phyloP scores from a whole-genome alignment of 2,329 filamentous ascomycete genomes.

The Phyllosticta citrichinensis region DNA sequence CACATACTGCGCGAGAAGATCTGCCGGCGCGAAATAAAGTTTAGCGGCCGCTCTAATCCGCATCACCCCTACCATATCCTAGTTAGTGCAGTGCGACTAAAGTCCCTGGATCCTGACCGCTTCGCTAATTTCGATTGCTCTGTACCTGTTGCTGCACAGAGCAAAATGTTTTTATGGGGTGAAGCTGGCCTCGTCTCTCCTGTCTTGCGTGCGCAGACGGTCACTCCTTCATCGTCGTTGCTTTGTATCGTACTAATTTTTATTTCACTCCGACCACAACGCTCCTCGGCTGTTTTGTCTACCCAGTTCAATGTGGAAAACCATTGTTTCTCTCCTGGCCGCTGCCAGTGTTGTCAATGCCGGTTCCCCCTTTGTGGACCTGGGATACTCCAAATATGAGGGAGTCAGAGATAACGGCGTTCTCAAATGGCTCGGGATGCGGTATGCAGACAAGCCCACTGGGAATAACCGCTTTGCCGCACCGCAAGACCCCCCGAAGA shows the following conservation, averaged over 20 bases:
- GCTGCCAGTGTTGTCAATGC: conserved; percentile 14
- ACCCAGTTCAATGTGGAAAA: not conserved
- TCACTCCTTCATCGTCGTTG: not conserved
- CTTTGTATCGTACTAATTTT: not conserved
- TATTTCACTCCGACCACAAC: not conserved
- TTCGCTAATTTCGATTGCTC: not conserved
- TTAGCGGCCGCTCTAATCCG: not conserved
- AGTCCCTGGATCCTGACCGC: not conserved
- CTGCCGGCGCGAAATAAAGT: not conserved
- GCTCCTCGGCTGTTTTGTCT: not conserved
- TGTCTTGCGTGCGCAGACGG: not conserved
- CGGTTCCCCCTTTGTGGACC: conserved; percentile 41
- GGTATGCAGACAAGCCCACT: conserved; percentile 44
- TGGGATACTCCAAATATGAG: conserved; percentile 57
- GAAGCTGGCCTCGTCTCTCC: not conserved
- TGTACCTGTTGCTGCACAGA: not conserved
- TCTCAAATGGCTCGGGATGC: conserved; percentile 60
- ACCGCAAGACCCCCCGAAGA: conserved; percentile 30
- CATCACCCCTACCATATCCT: not conserved
- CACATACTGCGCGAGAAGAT: not conserved
- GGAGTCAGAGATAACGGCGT: conserved; percentile 51
- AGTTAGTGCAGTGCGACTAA: not conserved
- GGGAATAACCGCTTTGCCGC: conserved; percentile 43
- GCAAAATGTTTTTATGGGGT: not conserved
- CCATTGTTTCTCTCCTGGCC: not conserved